Base-by-base conservation (phyloP, 768 basidiomycete genomes). In the Cyclocybe aegerita region DNA sequence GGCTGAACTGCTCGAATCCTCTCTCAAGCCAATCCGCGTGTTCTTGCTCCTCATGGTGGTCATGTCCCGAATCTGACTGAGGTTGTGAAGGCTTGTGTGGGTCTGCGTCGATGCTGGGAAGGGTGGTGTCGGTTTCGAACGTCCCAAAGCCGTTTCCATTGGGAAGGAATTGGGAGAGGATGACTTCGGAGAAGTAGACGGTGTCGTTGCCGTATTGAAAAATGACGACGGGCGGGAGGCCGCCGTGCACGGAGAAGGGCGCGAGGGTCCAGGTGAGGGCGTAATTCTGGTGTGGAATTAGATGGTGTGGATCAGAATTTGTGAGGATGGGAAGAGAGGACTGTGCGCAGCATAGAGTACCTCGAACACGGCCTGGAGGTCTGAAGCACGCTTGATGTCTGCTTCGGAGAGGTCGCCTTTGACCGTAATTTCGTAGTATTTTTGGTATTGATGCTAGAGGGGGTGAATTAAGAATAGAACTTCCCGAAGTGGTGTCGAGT, bases 121-220 rank as follows among this genome's bases (percentile, higher is more conserved):
- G 50, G 14, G 57, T 58, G 4, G 63, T 53, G 29, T 62, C 60
- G 3, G 52, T 49, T 16, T 67, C 55, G 47, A 73, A 70, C 6
- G 69, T 70, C 14, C 74, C 74, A 49, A 70, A 67, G 3, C 72
- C 74, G n/a, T 51, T 64, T 6, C 74, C 74, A 48, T 59, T 54
- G 6, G 65, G 59, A 5, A 67, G 48, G 5, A 75, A 59, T 46
- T 74, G 73, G 3, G 67, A 64, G 7, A 56, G 51, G 8, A 53
- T 62, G 3, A 68, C 64, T 58, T 75, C 73, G 0, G 73, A 58
- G 49, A 75, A 73, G 46, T 70, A 74, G 7, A 76, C 62, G 0
- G 52, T 57, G 23, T 71, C 69, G n/a, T 63, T 53, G 7, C 62
- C 49, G 65, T 64, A 73, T 7, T 32, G 35, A 37, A 73, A 65